phyloP scores from a whole-genome alignment of 768 basidiomycete genomes.

The Trametopsis cervina region DNA sequence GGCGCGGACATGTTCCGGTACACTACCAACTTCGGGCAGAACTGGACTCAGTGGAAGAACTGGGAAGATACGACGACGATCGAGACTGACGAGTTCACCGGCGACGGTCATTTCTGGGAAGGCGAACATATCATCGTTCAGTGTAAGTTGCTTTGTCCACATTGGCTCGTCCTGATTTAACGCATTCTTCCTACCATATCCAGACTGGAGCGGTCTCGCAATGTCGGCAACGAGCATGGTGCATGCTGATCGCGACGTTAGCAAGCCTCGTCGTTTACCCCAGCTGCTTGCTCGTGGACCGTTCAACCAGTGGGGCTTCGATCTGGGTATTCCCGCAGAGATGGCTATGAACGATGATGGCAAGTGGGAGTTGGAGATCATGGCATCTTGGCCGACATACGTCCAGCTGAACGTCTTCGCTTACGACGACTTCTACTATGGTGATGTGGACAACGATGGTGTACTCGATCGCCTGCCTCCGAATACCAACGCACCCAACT shows the following conservation, averaged over 20 bases:
- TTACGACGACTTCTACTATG: conserved; percentile 90
- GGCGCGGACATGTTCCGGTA: conserved; percentile 88
- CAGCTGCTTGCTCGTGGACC: conserved; percentile 83
- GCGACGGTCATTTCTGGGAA: conserved; percentile 54
- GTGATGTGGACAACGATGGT: conserved; percentile 83
- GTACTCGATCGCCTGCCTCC: conserved; percentile 88
- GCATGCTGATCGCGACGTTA: conserved; percentile 69
- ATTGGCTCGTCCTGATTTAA: too few relatives aligned
- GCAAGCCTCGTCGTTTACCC: conserved; percentile 67
- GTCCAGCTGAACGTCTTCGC: conserved; percentile 71
- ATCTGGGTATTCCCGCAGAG: conserved; percentile 65
- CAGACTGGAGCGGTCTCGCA: conserved; percentile 74
- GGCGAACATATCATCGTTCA: conserved; percentile 87
- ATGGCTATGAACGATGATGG: conserved; percentile 62
- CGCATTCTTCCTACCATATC: not conserved
- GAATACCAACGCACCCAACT: conserved; percentile 79
- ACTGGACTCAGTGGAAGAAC: conserved; percentile 73
- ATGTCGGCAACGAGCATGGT: conserved; percentile 58
- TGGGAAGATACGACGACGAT: conserved; percentile 75
- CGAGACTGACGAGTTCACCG: conserved; percentile 46
- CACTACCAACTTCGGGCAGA: conserved; percentile 78
- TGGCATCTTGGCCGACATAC: conserved; percentile 83
- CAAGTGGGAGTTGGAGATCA: conserved; percentile 82
- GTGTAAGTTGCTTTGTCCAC: conserved; percentile 44
- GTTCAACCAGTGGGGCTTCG: conserved; percentile 91